Base-by-base conservation (phyloP, 2,329 filamentous ascomycete species). In the Arthroderma sp. region DNA sequence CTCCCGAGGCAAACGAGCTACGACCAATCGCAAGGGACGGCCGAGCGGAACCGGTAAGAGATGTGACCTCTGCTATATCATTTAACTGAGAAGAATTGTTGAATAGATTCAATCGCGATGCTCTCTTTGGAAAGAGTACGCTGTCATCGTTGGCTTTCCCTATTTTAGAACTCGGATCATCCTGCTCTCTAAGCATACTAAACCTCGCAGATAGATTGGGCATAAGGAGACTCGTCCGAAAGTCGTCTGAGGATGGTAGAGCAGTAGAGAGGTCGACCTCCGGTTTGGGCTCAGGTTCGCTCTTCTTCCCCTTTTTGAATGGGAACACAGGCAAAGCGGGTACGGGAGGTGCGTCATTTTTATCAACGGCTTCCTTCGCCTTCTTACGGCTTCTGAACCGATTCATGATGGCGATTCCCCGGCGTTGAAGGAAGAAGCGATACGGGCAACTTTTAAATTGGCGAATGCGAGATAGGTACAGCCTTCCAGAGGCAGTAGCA, bases 71-170 rank as follows among this genome's bases (percentile, higher is more conserved):
- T 22, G 87, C 85, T 55, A 96, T 96, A 59, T 96, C 88, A 11
- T 78, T 72, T 3, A 95, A 71, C 10, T 72, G 72, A 40, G 67
- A 70, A n/a, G n/a, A n/a, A 29, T 80, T 75, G 6, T 81, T 80
- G 56, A 84, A 85, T 47, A 93, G 79, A 59, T 78, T 72, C 52
- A 93, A 65, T 47, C 83, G 77, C 0, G 88, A 94, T 51, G 83
- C 81, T 44, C 86, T 77, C 56, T 85, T 88, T 3, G 84, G 84
- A 50, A 79, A 83, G 15, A 96, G 67, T 3, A 96, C 88, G 53
- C 88, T 95, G 63, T 95, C 89, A 59, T 96, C 89, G 62, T 84
- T 91, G 10, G 89, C 89, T 63, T 96, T 95, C 47, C 89, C 89
- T 30, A 95, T 74, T 61, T 87, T 83, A 1, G 86, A 89, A 50